Evolutionary conservation across 179 eudicot genomes (phyloP).

Genomic region (Kewa caespitosa): DNA sequence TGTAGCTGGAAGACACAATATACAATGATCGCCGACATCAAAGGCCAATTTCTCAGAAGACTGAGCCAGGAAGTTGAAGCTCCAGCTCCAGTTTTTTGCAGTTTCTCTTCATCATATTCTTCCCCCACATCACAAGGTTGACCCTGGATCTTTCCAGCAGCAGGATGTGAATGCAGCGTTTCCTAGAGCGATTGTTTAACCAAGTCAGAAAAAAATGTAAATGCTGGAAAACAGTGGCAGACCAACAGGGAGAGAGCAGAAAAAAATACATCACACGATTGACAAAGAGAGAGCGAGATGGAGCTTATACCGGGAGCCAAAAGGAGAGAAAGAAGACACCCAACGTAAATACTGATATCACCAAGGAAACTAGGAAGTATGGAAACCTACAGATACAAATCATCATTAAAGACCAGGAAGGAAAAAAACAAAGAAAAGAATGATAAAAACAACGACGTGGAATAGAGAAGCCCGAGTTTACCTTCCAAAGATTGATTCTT

Average conservation of each 20-base stretch:
- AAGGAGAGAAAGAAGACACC: constrained; percentile 36
- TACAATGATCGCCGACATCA: constrained; percentile 55
- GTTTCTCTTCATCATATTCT: constrained; percentile 20
- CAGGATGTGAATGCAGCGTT: constrained; percentile 56
- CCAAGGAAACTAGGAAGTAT: constrained; percentile 52
- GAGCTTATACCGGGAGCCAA: constrained; percentile 61
- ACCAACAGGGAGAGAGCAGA: no score
- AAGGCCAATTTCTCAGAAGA: constrained; percentile 62
- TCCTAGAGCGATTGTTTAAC: constrained; percentile 39
- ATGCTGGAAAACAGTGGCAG: background rate
- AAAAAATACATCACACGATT: no score
- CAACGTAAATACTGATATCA: constrained; percentile 53
- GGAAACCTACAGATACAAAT: constrained; percentile 57
- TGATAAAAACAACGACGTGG: background rate
- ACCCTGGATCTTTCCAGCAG: constrained; percentile 12
- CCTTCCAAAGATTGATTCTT: constrained; percentile 65
- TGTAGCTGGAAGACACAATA: constrained; percentile 62
- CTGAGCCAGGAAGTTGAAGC: constrained; percentile 21
- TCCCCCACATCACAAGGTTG: constrained; percentile 18
- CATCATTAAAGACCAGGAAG: constrained; percentile 6
- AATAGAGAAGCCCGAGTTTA: constrained; percentile 13
- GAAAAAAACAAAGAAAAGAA: constrained; percentile 1
- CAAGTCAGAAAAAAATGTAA: background rate
- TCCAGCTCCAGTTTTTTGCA: constrained; percentile 11
- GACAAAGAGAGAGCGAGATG: background rate